These are phyloP conservation scores for Spergularia bocconei DNA, from an alignment of 148 eudicot genomes.

Conservation along the genomic window DNA sequence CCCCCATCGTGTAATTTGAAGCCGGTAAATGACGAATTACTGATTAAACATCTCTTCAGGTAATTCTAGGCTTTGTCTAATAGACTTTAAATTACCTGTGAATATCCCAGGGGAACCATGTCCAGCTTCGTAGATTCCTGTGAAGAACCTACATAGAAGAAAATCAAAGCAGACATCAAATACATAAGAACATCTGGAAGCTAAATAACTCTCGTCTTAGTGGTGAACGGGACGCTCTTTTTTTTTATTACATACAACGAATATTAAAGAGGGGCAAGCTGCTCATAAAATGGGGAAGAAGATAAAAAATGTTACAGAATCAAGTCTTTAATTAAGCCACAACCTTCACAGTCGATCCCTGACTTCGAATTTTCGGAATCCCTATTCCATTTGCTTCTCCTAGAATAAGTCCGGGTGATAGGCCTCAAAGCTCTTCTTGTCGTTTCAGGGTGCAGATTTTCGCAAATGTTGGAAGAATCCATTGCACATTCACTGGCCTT, in stretches of 20 bases:
- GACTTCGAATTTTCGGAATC: not conserved
- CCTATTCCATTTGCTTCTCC: not conserved
- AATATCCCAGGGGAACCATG: constrained; percentile 13
- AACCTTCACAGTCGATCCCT: not conserved
- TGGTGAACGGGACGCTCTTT: not conserved
- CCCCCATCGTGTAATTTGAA: too few species aligned
- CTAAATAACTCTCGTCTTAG: not conserved
- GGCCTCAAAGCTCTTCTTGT: not conserved
- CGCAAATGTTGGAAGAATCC: not conserved
- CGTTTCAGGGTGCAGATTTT: not conserved
- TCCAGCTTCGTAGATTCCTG: constrained; percentile 16
- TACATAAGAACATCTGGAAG: not conserved
- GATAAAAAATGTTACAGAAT: too few species aligned
- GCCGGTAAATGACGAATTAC: too few species aligned
- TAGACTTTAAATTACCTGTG: constrained; percentile 25
- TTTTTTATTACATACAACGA: not conserved
- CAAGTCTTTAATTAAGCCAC: too few species aligned
- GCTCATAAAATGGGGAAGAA: too few species aligned
- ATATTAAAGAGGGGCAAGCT: too few species aligned
- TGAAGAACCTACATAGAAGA: constrained; percentile 27
- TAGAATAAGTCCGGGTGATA: constrained; percentile 7
- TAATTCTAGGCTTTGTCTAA: not conserved
- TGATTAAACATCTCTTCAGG: not conserved
- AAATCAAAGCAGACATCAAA: not conserved
- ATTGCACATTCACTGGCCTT: not conserved